Percentiles rank a stretch among this genome's conserved stretches.
phyloP scores from a whole-genome alignment of 2,329 filamentous ascomycete genomes.

The Cytospora schulzeri region DNA sequence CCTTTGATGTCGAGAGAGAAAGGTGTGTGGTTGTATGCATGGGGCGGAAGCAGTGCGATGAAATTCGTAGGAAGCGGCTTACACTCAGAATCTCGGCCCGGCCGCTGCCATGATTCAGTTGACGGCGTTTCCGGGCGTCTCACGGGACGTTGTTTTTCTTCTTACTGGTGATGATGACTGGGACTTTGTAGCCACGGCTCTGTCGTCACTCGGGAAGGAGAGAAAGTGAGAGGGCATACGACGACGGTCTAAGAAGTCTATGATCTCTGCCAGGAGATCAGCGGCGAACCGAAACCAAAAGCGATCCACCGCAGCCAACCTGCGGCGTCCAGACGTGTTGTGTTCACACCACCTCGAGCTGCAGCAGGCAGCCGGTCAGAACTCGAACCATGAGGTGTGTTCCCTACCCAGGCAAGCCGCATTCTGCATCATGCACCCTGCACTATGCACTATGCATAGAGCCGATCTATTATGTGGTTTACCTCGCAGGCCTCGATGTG shows the following conservation, averaged over 20 bases:
- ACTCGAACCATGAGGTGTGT: background rate
- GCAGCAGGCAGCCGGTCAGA: slow-evolving; percentile 12
- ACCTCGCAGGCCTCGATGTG: background rate
- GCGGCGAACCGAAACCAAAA: background rate
- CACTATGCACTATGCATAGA: slow-evolving; percentile 5
- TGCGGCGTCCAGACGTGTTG: background rate
- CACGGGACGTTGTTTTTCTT: background rate
- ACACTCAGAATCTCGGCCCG: background rate
- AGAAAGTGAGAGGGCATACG: background rate
- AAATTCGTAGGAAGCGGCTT: background rate
- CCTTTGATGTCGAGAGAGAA: background rate
- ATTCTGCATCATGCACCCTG: background rate
- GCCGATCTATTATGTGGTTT: slow-evolving; percentile 2
- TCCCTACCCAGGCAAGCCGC: background rate
- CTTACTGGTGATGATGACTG: background rate
- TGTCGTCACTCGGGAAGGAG: background rate
- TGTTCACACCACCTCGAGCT: background rate
- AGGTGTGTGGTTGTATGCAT: slow-evolving; percentile 15
- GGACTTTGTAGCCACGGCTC: slow-evolving; percentile 2
- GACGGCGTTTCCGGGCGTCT: background rate
- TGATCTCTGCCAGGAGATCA: slow-evolving; percentile 8
- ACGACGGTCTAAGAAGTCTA: background rate
- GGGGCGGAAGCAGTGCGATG: background rate
- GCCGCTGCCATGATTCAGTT: background rate
- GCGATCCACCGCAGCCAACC: background rate